Evolutionary conservation across 768 basidiomycete species (phyloP), one percentile per base, ranked within the genome.

Genomic region (Naganishia vishniacii): DNA sequence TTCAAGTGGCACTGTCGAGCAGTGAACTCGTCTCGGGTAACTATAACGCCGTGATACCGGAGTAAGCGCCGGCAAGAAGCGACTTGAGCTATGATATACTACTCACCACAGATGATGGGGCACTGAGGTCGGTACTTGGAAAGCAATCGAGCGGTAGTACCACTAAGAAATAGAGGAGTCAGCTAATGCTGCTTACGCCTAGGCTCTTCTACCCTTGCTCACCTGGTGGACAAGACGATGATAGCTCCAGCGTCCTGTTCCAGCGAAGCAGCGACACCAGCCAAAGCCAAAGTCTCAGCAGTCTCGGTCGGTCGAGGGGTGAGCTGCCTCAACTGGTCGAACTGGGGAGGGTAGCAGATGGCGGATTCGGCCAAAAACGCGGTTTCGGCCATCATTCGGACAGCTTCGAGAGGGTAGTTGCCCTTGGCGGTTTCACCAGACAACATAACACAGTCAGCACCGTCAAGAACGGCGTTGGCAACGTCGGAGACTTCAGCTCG

Each of bases 381-480:
- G 3, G 93, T 98, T 82, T 99, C 95, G 59, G 94, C 95, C 95
- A 99, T 99, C 94, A 98, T 94, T 71, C 91, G 83, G 69, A 99
- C 93, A 58, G 95, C 93, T 78, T 94, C 86, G 75, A 97, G 84
- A 59, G 95, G 95, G 79, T 99, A 99, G 68, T 83, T 81, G 67
- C 95, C 95, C 82, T 98, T 99, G 65, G 95, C 95, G 62, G 95
- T 99, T 81, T 99, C 95, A 65, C 95, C 95, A 23, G 94, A 97
- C 78, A 99, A 81, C 95, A 99, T 99, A 78, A 99, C 95, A 79
- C 95, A 98, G 81, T 99, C 95, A 45, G 95, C 86, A 65, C 95
- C 95, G 76, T 99, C 95, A 51, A 99, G 86, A 63, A 99, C 93
- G 69, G 95, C 95, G 79, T 99, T 99, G 72, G 95, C 95, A 62